phyloP scores from a whole-genome alignment of 306 rosid species.

The Nissolia schottii region DNA sequence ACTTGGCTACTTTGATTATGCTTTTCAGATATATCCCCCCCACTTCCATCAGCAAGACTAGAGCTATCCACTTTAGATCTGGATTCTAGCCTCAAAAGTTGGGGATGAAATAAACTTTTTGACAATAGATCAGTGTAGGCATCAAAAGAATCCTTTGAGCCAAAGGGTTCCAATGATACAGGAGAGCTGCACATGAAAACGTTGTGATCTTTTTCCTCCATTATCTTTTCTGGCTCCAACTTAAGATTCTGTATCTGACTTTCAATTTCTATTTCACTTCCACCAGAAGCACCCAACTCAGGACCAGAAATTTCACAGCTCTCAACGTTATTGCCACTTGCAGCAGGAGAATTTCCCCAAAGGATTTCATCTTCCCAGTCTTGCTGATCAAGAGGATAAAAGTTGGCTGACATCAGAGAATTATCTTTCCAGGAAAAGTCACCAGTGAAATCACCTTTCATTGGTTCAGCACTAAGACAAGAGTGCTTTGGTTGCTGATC shows the following conservation, averaged over 20 bases:
- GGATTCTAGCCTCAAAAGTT: slow-evolving; percentile 74
- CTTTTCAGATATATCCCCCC: slow-evolving; percentile 41
- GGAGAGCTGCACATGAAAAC: slow-evolving; percentile 33
- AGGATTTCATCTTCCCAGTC: slow-evolving; percentile 85
- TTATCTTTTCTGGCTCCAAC: slow-evolving; percentile 26
- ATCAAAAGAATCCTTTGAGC: slow-evolving; percentile 44
- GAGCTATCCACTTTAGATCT: slow-evolving; percentile 40
- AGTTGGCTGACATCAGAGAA: slow-evolving; percentile 33
- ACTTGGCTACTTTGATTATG: slow-evolving; percentile 45
- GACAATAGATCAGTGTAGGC: slow-evolving; percentile 34
- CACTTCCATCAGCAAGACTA: slow-evolving; percentile 35
- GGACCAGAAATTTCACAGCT: slow-evolving; percentile 63
- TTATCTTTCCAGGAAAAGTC: slow-evolving; percentile 35
- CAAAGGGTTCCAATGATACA: slow-evolving; percentile 57
- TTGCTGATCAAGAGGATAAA: slow-evolving; percentile 85
- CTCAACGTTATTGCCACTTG: slow-evolving; percentile 39
- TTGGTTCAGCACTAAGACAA: slow-evolving; percentile 58
- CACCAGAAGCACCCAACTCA: slow-evolving; percentile 49
- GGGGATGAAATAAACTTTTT: slow-evolving; percentile 67
- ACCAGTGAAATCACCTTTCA: slow-evolving; percentile 45
- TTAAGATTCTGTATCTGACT: slow-evolving; percentile 35
- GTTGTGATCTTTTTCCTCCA: slow-evolving; percentile 36
- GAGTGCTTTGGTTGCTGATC: slow-evolving; percentile 39
- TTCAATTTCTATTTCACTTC: slow-evolving; percentile 49
- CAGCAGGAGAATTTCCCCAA: slow-evolving; percentile 82